phyloP scores from a whole-genome alignment of 2,329 filamentous ascomycete species.

The Colletotrichum sp. region DNA sequence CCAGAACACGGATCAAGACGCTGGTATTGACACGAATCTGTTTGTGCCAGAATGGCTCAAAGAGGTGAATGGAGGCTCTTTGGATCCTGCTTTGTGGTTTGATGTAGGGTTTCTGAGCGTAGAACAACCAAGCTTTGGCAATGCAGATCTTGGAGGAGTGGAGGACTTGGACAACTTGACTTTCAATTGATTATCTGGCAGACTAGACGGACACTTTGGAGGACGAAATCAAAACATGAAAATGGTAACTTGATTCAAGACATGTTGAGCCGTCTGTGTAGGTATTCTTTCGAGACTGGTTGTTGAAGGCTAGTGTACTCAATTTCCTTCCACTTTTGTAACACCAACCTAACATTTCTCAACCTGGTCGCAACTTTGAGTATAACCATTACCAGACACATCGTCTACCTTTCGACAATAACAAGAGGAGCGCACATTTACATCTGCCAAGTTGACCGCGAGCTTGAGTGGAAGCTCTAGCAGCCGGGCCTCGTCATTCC shows the following conservation, averaged over 20 bases:
- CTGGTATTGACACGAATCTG: background rate
- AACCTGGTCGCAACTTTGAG: background rate
- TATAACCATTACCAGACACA: rapidly evolving
- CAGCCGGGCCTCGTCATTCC: slow-evolving; percentile 40
- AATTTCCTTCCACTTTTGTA: rapidly evolving
- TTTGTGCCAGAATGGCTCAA: background rate
- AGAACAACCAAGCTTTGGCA: background rate
- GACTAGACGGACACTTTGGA: rapidly evolving
- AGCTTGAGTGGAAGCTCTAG: slow-evolving; percentile 29
- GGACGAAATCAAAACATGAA: background rate
- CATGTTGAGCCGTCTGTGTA: background rate
- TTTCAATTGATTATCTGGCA: background rate
- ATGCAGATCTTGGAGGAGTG: background rate
- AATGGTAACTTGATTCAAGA: background rate
- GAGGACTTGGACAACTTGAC: background rate
- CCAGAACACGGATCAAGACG: background rate
- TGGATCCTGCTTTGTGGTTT: background rate
- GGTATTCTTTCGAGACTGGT: background rate
- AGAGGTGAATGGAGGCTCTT: background rate
- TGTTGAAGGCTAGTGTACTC: background rate
- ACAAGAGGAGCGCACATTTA: slow-evolving; percentile 38
- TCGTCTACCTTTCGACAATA: slow-evolving; percentile 28
- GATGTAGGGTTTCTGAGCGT: background rate
- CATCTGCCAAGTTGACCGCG: slow-evolving; percentile 30
- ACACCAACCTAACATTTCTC: background rate